Base-by-base conservation (phyloP, 805 yeast genomes). In the Wickerhamomyces queroliae region DNA sequence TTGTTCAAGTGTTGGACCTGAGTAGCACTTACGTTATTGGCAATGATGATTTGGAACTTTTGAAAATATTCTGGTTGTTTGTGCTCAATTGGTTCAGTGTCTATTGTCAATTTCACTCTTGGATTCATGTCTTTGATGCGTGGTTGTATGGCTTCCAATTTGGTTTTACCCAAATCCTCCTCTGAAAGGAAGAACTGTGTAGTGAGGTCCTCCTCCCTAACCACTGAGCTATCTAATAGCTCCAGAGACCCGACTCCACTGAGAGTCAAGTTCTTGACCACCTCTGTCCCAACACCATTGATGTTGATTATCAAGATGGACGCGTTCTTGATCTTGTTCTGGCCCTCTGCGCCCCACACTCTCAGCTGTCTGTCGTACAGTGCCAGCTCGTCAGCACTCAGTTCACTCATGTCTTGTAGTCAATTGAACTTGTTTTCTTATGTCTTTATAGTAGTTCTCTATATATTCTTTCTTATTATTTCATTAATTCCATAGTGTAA, bases 261-360 rank as follows among this genome's bases (percentile, higher is more conserved):
- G 19, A 93, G 70, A 16, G 86, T 86, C 35, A 93, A 59, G 58
- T 90, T 90, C 61, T 93, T 91, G 27, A 81, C 76, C 10, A 85
- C 70, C 58, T 91, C 99, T 13, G 80, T 77, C 6, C 95, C 95
- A 8, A 86, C 70, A 1, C 87, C 86, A 10, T 90, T 83, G 13
- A 88, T 51, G 45, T 84, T 83, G 35, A 91, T 68, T 32, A 93
- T 52, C 33, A 90, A 63, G 5, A 91, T 70, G 33, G 73, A 74
- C 7, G 96, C 81, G 16, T 80, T 74, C 27, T 93, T 72, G 67
- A 91, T 76, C 33, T 75, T 58, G 30, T 77, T 70, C 59, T 91
- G 99, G 4, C 97, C 95, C 24, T 85, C 95, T 56, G 93, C 69
- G 2, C 99, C 99, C 99, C 99, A 91, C 17, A 91, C 70, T 46